phyloP scores from a whole-genome alignment of 768 basidiomycete genomes.

The Clitopilus passeckerianus region DNA sequence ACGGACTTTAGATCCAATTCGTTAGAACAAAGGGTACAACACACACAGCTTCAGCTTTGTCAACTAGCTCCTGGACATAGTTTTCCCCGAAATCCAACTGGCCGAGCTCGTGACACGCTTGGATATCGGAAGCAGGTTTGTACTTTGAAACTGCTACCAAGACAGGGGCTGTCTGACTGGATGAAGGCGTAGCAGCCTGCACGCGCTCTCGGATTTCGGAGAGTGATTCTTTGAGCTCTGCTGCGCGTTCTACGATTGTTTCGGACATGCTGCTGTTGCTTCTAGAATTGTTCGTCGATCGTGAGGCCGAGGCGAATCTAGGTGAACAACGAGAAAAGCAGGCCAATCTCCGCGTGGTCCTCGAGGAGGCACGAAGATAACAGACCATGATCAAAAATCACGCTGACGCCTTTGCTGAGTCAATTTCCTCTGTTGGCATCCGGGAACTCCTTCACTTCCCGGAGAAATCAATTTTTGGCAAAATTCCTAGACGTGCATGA shows the following conservation, averaged over 20 bases:
- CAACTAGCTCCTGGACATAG: slow-evolving; percentile 89
- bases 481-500: too few species aligned
- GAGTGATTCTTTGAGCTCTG: slow-evolving; percentile 52
- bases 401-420: not conserved
- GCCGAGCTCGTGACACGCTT: slow-evolving; percentile 74
- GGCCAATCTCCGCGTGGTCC: not conserved
- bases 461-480: too few species aligned
- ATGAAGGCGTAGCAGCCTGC: slow-evolving; percentile 21
- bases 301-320: not conserved
- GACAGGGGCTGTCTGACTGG: slow-evolving; percentile 19
- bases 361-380: not conserved
- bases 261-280: slow-evolving; percentile 11
- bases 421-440: not conserved
- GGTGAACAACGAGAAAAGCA: not conserved
- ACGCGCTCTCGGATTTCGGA: slow-evolving; percentile 48
- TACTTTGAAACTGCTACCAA: slow-evolving; percentile 92
- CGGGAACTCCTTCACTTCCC: too few species aligned
- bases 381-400: not conserved
- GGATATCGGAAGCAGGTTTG: slow-evolving; percentile 85
- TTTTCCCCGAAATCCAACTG: slow-evolving; percentile 97
- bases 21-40: not conserved
- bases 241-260: slow-evolving; percentile 34
- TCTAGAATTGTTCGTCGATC: not conserved
- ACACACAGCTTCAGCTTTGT: slow-evolving; percentile 69
- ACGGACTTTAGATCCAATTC: not conserved